These are phyloP conservation scores for Agrocybe chaxingu DNA, from an alignment of 768 basidiomycete genomes.

Conservation along the genomic window DNA sequence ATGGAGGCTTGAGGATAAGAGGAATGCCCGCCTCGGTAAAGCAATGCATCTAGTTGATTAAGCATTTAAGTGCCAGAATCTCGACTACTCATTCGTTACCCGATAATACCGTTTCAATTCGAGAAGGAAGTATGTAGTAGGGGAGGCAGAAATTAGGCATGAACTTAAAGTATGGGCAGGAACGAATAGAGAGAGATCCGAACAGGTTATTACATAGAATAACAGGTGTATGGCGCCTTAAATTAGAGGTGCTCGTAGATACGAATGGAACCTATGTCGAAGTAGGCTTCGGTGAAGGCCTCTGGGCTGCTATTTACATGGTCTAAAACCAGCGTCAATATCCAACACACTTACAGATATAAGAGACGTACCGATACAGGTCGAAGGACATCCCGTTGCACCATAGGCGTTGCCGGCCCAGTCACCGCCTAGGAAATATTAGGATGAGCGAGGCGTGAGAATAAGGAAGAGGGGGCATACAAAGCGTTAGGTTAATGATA, in stretches of 20 bases:
- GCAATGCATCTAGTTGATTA: too few species aligned
- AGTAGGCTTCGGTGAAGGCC: slow-evolving; percentile 65
- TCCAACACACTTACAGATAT: not conserved
- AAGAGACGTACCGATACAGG: slow-evolving; percentile 48
- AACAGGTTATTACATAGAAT: too few species aligned
- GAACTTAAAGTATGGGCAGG: too few species aligned
- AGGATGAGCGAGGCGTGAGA: not conserved
- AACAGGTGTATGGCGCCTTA: too few species aligned
- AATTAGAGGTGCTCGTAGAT: slow-evolving; percentile 20
- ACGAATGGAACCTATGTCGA: slow-evolving; percentile 58
- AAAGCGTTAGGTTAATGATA: slow-evolving; percentile 56
- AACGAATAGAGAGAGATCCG: too few species aligned
- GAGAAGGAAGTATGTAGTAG: too few species aligned
- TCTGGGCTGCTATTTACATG: slow-evolving; percentile 61
- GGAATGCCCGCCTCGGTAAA: too few species aligned
- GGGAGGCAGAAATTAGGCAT: too few species aligned
- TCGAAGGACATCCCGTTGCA: slow-evolving; percentile 49
- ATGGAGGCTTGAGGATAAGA: too few species aligned
- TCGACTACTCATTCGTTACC: too few species aligned
- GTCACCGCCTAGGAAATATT: slow-evolving; percentile 23
- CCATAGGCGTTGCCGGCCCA: slow-evolving; percentile 56
- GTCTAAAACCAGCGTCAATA: slow-evolving; percentile 21
- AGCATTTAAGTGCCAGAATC: too few species aligned
- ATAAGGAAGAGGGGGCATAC: slow-evolving; percentile 18
- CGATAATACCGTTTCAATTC: too few species aligned